phyloP scores from a whole-genome alignment of 257 asterid genomes.

The Solanum virginianum region DNA sequence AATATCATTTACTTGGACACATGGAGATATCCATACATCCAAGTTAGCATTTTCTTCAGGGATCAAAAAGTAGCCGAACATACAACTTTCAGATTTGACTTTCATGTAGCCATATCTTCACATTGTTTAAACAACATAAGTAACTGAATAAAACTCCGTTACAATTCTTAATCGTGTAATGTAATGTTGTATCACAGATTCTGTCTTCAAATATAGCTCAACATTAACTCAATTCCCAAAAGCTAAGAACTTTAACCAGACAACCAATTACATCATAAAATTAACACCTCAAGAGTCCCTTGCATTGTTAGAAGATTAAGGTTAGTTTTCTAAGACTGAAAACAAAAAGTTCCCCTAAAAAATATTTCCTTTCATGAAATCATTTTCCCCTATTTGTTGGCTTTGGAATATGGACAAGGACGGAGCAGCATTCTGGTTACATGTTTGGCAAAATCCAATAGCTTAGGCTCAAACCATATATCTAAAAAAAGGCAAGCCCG shows the following conservation, averaged over 20 bases:
- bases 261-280: background rate
- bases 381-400: background rate
- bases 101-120: background rate
- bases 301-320: background rate
- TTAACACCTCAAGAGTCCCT: background rate
- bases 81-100: background rate
- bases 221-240: background rate
- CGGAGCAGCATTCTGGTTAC: background rate
- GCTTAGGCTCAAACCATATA: background rate
- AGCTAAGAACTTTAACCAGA: background rate
- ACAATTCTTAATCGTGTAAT: background rate
- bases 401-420: background rate
- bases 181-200: background rate
- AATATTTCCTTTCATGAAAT: background rate
- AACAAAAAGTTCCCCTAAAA: no score
- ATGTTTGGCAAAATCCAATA: background rate
- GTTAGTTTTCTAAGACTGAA: background rate
- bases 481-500: no score
- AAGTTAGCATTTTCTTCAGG: background rate
- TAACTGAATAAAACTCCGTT: background rate
- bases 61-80: background rate
- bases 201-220: background rate
- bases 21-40: background rate
- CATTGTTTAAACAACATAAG: background rate
- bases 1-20: background rate